Evolutionary conservation across 495 filamentous ascomycete genomes (phyloP), one percentile per base, ranked within the genome.

Genomic region (Aspergillus asperescens): DNA sequence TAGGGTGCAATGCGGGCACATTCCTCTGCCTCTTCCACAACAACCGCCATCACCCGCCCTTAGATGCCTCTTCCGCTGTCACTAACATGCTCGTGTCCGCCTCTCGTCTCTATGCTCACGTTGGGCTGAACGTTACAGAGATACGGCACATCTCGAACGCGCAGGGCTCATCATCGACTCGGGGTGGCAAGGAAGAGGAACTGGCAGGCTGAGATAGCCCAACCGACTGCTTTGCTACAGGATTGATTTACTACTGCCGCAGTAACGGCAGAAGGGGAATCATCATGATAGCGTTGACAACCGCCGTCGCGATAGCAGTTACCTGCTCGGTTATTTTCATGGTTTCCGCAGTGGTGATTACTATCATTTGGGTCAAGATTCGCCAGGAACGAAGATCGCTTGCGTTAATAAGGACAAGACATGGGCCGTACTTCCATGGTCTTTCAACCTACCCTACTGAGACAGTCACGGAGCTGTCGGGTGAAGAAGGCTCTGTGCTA

Each of bases 261-360:
- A 15, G 44, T n/a, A n/a, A n/a, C n/a, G 15, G 16, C 5, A 1
- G 16, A 24, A 32, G 25, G 12, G 22, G 9, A 37, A 19, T 28
- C 58, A 66, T 54, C 45, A 75, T 75, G 71, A 54, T 68, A 50
- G 56, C 57, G 29, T 52, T 73, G 41, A 68, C 62, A 27, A 59
- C 63, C 16, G 60, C 74, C 31, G 65, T 75, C 38, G 76, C 72
- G 38, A 68, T 77, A 48, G 69, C 74, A 41, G 69, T 71, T 32
- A 68, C 63, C 28, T 66, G 64, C 46, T 69, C 69, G 18, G 67
- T 68, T 47, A 41, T 73, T 10, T 63, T 77, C 49, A 60, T 76
- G 24, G 62, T 71, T 10, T 45, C 59, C 8, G 56, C 62, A 13
- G 63, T 70, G 20, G 52, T 70, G 5, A 56, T 63, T 4, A 66